Base-by-base conservation (phyloP, 2,329 filamentous ascomycete genomes). In the Albifimbria verrucaria region DNA sequence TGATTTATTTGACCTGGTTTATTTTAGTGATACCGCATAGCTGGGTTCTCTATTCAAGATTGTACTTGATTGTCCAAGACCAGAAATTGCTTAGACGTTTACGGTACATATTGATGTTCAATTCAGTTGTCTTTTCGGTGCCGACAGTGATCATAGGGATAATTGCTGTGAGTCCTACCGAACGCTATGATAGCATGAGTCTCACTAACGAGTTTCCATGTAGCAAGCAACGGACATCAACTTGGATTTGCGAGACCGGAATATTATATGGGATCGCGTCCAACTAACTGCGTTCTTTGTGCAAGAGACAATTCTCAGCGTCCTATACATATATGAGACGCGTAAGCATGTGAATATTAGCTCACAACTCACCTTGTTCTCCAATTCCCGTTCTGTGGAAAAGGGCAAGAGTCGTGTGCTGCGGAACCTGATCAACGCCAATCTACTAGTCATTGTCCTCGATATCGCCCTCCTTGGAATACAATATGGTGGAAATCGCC, bases 21-120 rank as follows among this genome's bases (percentile, higher is more conserved):
- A 60, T 59, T 3, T 83, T 85, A 79, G 76, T 86, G 1, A 80
- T 80, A 4, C 82, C 81, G 0, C 80, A 85, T 62, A 77, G 77
- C 0, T 60, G 84, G 21, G 82, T 86, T 2, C 70, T 86, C 1
- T 86, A 82, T 68, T 85, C 81, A 2, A 76, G 83, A 9, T 72
- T 86, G 2, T 81, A 85, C 60, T 72, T 86, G 3, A 73, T 86
- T 21, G 70, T 81, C 6, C 75, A 74, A 21, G 78, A 79, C 71
- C 51, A 73, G 10, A 65, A 66, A 4, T 63, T 77, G 7, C 71
- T 85, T 2, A 72, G 72, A 2, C 71, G 70, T n/a, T 76, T 81
- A 0, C 71, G 82, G 3, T 70, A 60, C 53, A 79, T 86, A 75
- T 83, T 87, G 54, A 74, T 83, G 46, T 64, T 73, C 55, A 77